phyloP scores from a whole-genome alignment of 225 moss, liverwort and hornwort genomes.

The Rhytidiadelphus loreus region DNA sequence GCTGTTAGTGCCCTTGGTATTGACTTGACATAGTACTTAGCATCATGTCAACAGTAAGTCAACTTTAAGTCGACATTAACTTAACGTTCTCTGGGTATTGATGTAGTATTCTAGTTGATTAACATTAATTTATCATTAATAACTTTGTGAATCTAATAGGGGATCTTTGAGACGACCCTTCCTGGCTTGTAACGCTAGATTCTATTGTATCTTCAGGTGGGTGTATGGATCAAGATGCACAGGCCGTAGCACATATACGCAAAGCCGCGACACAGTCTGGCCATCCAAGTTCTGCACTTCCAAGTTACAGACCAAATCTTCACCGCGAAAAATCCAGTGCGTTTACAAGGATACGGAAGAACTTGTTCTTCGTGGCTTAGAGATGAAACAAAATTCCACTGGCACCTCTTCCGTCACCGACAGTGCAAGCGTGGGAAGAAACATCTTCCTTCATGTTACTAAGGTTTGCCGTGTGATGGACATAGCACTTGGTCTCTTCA shows the following conservation, averaged over 20 bases:
- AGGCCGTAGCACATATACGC: slow-evolving; percentile 35
- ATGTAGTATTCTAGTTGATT: not conserved
- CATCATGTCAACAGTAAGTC: not conserved
- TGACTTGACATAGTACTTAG: not conserved
- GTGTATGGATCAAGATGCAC: slow-evolving; percentile 30
- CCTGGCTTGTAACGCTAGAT: not conserved
- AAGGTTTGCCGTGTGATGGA: slow-evolving; percentile 30
- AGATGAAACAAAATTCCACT: not conserved
- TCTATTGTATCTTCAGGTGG: slow-evolving; percentile 9
- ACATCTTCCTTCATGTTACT: not conserved
- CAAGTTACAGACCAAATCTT: not conserved
- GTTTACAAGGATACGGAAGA: slow-evolving; percentile 39
- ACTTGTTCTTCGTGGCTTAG: slow-evolving; percentile 13
- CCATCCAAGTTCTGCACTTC: slow-evolving; percentile 21
- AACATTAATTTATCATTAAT: not conserved
- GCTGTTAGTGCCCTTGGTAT: not conserved
- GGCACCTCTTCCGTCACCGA: slow-evolving; percentile 5
- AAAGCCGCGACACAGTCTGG: slow-evolving; percentile 37
- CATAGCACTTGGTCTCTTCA: not conserved
- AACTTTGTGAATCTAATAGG: not conserved
- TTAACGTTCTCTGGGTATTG: not conserved
- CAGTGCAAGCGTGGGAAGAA: slow-evolving; percentile 24
- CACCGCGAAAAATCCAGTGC: slow-evolving; percentile 13
- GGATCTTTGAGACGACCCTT: not conserved
- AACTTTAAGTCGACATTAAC: not conserved